phyloP scores from a whole-genome alignment of 306 rosid species.

The Gastrolobium bilobum region DNA sequence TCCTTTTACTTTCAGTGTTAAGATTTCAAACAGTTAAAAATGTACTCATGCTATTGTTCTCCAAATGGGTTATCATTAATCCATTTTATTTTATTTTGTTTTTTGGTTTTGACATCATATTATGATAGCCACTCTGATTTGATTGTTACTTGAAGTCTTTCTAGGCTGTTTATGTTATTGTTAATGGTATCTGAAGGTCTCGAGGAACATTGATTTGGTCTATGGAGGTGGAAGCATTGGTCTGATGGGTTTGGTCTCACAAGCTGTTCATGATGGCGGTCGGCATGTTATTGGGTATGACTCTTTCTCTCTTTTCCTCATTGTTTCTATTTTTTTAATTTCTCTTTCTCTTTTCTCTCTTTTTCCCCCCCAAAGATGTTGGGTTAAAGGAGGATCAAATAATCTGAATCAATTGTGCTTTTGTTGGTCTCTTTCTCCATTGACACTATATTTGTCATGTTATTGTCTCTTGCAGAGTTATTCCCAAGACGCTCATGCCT shows the following conservation, averaged over 20 bases:
- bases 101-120: slow-evolving; percentile 40
- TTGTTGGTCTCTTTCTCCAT: slow-evolving; percentile 53
- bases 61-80: slow-evolving; percentile 43
- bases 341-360: neutral
- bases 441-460: slow-evolving; percentile 70
- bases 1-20: slow-evolving; percentile 8
- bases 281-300: slow-evolving; percentile 94
- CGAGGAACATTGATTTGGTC: slow-evolving; percentile 94
- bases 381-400: slow-evolving; percentile 49
- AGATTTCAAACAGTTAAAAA: slow-evolving; percentile 24
- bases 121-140: slow-evolving; percentile 15
- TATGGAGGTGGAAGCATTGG: slow-evolving; percentile 99
- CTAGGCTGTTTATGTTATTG: slow-evolving; percentile 35
- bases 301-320: neutral
- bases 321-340: neutral
- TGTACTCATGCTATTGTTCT: slow-evolving; percentile 31
- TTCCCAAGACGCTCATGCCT: slow-evolving; percentile 99
- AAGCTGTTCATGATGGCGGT: slow-evolving; percentile 99
- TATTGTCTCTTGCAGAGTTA: slow-evolving; percentile 89
- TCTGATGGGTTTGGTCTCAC: slow-evolving; percentile 96
- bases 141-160: slow-evolving; percentile 21
- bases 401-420: slow-evolving; percentile 50
- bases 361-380: slow-evolving; percentile 42
- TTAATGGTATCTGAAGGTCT: slow-evolving; percentile 69
- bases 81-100: neutral